Conservation (phyloP, 306 rosid genomes). For the Cucumis cinereus region DNA sequence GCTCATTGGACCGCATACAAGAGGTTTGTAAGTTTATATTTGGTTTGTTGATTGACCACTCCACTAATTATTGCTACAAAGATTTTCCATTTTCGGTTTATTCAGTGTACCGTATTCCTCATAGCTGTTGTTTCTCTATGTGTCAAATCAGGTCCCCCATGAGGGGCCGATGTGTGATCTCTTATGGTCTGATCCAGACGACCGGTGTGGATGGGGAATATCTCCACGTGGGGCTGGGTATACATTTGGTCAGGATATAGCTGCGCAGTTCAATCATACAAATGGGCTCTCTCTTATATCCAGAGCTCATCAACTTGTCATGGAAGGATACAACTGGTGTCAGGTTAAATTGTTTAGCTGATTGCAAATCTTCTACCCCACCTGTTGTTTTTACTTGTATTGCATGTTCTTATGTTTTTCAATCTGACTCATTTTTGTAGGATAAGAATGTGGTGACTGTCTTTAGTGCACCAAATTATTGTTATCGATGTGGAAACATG, state of each 20-base stretch:
- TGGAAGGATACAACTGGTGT: slow-evolving; percentile 99
- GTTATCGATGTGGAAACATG: slow-evolving; percentile 97
- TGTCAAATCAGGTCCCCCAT: slow-evolving; percentile 67
- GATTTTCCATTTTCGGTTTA: neutral
- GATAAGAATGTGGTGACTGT: slow-evolving; percentile 97
- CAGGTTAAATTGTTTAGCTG: slow-evolving; percentile 37
- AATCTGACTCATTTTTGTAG: slow-evolving; percentile 22
- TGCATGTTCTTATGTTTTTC: slow-evolving; percentile 3
- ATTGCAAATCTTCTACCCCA: neutral
- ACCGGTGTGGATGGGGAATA: slow-evolving; percentile 99
- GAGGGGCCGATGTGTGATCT: slow-evolving; percentile 99
- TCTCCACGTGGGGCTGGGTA: slow-evolving; percentile 99
- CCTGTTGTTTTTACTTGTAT: neutral
- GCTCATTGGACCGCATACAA: slow-evolving; percentile 89
- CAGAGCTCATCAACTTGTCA: slow-evolving; percentile 98
- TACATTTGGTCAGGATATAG: slow-evolving; percentile 97
- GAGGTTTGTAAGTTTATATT: slow-evolving; percentile 39
- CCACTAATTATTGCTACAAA: neutral
- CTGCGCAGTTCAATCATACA: slow-evolving; percentile 84
- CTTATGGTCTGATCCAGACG: slow-evolving; percentile 98
- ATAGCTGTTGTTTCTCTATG: slow-evolving; percentile 6
- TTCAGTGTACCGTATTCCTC: neutral
- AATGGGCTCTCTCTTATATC: slow-evolving; percentile 91
- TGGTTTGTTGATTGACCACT: neutral
- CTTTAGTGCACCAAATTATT: slow-evolving; percentile 95